A percentile compares a stretch with the other conserved stretches of the same genome.
These are phyloP conservation scores for Fusarium foetens DNA, from an alignment of 2,329 filamentous ascomycete species.

Conservation along the genomic window DNA sequence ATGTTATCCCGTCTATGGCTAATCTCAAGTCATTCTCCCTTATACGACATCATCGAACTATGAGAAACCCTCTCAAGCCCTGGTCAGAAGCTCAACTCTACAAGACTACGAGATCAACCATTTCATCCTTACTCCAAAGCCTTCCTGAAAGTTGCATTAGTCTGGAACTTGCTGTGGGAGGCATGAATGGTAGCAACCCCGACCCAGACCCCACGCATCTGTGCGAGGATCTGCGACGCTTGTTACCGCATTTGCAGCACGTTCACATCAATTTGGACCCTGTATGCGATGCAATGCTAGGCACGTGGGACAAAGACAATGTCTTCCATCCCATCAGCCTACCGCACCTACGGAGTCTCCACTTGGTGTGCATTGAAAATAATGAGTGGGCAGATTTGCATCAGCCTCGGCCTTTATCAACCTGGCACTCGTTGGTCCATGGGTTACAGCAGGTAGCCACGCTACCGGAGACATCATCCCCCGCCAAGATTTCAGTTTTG, in stretches of 20 bases:
- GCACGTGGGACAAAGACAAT: neutral
- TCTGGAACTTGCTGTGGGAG: neutral
- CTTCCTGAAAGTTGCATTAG: slow-evolving; percentile 1
- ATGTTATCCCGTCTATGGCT: neutral
- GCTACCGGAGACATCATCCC: neutral
- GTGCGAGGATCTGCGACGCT: neutral
- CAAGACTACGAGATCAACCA: neutral
- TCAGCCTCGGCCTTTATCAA: neutral
- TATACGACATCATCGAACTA: neutral
- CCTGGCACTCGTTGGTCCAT: neutral
- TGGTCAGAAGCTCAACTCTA: too few species aligned
- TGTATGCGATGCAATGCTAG: slow-evolving; percentile 1
- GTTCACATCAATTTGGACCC: neutral
- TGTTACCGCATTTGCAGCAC: slow-evolving; percentile 6
- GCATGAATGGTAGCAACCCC: neutral
- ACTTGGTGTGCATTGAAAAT: neutral
- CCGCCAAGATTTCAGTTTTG: neutral
- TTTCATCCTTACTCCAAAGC: neutral
- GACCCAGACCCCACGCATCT: neutral
- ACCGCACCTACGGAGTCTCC: neutral
- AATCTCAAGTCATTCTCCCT: slow-evolving; percentile 4
- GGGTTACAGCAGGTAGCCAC: neutral
- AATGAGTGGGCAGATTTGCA: neutral
- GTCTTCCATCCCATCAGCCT: neutral
- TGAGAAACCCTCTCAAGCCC: too few species aligned